Evolutionary conservation across 805 yeast species (phyloP).

Genomic region (Pichia heedii): DNA sequence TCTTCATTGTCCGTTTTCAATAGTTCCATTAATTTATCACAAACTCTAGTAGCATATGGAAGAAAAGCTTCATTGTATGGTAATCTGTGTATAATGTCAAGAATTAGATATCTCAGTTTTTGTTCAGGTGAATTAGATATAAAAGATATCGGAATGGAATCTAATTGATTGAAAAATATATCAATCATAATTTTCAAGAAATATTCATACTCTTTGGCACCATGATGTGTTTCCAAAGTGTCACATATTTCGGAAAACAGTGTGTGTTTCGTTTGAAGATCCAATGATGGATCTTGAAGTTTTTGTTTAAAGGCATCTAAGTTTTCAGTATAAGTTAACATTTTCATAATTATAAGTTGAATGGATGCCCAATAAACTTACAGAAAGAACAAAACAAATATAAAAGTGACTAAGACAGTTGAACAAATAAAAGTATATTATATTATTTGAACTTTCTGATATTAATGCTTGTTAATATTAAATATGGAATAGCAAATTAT

Average conservation of each 20-base stretch:
- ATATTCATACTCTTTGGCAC: slow-evolving; percentile 71
- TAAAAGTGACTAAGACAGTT: no score
- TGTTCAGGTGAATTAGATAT: slow-evolving; percentile 59
- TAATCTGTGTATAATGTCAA: slow-evolving; percentile 74
- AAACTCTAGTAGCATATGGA: slow-evolving; percentile 53
- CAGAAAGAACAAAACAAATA: no score
- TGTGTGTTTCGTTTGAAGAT: slow-evolving; percentile 53
- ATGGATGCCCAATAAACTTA: no score
- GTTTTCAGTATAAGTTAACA: slow-evolving; percentile 38
- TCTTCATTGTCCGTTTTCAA: slow-evolving; percentile 84
- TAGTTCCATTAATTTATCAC: slow-evolving; percentile 49
- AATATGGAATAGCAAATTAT: no score
- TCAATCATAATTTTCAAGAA: slow-evolving; percentile 67
- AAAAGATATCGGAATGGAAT: slow-evolving; percentile 66
- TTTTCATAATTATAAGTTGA: neutral
- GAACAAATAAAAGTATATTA: no score
- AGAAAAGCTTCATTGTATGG: slow-evolving; percentile 77
- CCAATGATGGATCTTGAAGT: slow-evolving; percentile 45
- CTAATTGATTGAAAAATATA: slow-evolving; percentile 51
- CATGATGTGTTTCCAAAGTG: slow-evolving; percentile 74
- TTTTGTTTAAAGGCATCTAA: slow-evolving; percentile 61
- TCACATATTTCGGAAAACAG: slow-evolving; percentile 78
- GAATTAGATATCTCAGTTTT: slow-evolving; percentile 63
- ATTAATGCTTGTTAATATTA: no score
- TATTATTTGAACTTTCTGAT: no score